These are phyloP conservation scores for Rhizopogon vulgaris DNA, from an alignment of 768 basidiomycete genomes.

Conservation along the genomic window DNA sequence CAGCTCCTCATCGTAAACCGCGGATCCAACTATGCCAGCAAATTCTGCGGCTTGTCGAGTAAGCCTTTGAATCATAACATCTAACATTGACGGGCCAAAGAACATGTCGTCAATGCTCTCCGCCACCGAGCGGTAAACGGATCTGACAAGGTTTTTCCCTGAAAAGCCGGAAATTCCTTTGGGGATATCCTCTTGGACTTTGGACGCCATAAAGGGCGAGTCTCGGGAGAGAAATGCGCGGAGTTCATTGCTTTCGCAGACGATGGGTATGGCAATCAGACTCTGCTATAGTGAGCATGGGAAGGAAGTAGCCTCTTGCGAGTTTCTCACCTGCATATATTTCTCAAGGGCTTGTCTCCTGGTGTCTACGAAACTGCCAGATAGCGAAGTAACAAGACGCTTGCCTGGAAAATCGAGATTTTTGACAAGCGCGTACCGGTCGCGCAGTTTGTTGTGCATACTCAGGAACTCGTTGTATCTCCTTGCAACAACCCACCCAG, in stretches of 20 bases:
- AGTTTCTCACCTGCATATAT: conserved; percentile 67
- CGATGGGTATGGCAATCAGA: conserved; percentile 63
- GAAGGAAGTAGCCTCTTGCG: conserved; percentile 1
- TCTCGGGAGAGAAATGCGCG: conserved; percentile 83
- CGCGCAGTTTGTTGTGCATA: conserved; percentile 82
- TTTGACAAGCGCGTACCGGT: conserved; percentile 60
- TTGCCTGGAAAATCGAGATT: conserved; percentile 90
- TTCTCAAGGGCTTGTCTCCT: conserved; percentile 76
- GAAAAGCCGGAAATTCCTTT: conserved; percentile 49
- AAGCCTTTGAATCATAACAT: conserved; percentile 88
- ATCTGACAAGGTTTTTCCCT: conserved; percentile 73
- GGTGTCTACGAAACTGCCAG: conserved; percentile 82
- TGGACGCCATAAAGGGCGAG: conserved; percentile 71
- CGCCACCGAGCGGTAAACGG: conserved; percentile 86
- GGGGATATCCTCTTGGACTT: conserved; percentile 28
- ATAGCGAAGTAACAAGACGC: conserved; percentile 81
- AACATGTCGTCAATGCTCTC: conserved; percentile 97
- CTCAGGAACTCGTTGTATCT: conserved; percentile 93
- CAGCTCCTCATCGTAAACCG: conserved; percentile 77
- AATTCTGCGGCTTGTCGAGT: conserved; percentile 88
- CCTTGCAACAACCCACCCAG: conserved; percentile 90
- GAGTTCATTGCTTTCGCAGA: conserved; percentile 79
- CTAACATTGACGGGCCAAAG: conserved; percentile 92
- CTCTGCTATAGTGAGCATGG: conserved; percentile 37
- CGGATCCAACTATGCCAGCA: conserved; percentile 75